Conservation (phyloP, 2,329 filamentous ascomycete genomes). For the Thyridium curvatum region DNA sequence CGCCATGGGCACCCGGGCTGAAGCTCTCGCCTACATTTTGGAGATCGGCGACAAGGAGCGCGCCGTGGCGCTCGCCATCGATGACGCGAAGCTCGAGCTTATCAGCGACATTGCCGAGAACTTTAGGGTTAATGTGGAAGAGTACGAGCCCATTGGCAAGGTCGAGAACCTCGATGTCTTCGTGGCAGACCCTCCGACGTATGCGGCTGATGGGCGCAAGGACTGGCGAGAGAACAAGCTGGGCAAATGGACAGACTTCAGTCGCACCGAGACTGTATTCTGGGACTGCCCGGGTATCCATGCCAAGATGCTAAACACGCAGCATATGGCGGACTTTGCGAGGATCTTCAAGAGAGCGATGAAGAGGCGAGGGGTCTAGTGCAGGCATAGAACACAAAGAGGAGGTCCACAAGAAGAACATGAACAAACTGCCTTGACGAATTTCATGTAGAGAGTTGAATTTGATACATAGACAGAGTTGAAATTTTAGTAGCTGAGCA, state of each 20-base stretch:
- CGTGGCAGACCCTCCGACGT: slow-evolving; percentile 24
- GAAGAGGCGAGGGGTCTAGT: slow-evolving; percentile 5
- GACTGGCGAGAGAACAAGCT: slow-evolving; percentile 23
- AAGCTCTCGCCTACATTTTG: slow-evolving; percentile 1
- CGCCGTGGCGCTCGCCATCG: slow-evolving; percentile 23
- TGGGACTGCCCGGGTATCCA: background rate
- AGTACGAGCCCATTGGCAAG: slow-evolving; percentile 34
- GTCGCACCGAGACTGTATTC: slow-evolving; percentile 3
- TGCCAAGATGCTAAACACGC: slow-evolving; percentile 7
- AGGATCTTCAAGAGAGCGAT: slow-evolving; percentile 9
- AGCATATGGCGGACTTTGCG: slow-evolving; percentile 7
- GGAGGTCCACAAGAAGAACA: no score
- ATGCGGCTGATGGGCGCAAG: slow-evolving; percentile 16
- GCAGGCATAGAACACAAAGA: background rate
- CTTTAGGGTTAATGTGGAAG: slow-evolving; percentile 27
- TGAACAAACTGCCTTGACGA: no score
- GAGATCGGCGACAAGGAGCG: slow-evolving; percentile 5
- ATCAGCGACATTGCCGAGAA: slow-evolving; percentile 29
- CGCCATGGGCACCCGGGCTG: slow-evolving; percentile 1
- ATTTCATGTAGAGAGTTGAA: no score
- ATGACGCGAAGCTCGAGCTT: slow-evolving; percentile 14
- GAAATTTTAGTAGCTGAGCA: no score
- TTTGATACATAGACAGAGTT: no score
- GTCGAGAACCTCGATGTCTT: slow-evolving; percentile 34
- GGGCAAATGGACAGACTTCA: slow-evolving; percentile 27